Percentiles rank a stretch among this genome's conserved stretches.
These are phyloP conservation scores for Botrytis galanthina DNA, from an alignment of 2,329 filamentous ascomycete genomes.

Conservation along the genomic window DNA sequence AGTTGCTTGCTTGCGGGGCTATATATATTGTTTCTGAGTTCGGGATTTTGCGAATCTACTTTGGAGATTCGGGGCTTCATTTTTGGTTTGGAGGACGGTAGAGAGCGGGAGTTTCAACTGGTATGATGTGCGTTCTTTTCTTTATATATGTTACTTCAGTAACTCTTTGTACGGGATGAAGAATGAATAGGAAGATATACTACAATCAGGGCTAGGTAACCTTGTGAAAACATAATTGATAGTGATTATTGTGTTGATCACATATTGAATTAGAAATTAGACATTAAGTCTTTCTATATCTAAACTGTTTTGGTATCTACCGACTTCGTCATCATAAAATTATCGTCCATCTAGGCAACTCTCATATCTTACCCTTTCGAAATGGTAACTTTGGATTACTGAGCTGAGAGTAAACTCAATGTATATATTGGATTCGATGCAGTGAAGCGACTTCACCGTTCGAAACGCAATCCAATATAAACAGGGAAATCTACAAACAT, in stretches of 20 bases:
- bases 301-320: neutral
- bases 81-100: neutral
- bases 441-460: neutral
- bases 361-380: no score
- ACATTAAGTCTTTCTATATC: neutral
- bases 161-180: neutral
- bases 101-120: neutral
- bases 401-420: neutral
- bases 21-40: neutral
- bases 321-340: neutral
- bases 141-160: neutral
- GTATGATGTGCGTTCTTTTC: neutral
- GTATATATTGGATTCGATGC: neutral
- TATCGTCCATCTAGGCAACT: neutral
- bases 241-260: neutral
- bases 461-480: neutral
- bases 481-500: constrained; percentile 8
- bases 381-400: neutral
- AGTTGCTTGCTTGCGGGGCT: neutral
- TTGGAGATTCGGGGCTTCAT: neutral
- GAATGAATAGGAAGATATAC: neutral
- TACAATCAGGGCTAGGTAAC: neutral
- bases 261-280: neutral
- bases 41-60: neutral
- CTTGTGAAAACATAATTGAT: neutral